Conservation (phyloP, 768 basidiomycete species). For the Agrocybe chaxingu region DNA sequence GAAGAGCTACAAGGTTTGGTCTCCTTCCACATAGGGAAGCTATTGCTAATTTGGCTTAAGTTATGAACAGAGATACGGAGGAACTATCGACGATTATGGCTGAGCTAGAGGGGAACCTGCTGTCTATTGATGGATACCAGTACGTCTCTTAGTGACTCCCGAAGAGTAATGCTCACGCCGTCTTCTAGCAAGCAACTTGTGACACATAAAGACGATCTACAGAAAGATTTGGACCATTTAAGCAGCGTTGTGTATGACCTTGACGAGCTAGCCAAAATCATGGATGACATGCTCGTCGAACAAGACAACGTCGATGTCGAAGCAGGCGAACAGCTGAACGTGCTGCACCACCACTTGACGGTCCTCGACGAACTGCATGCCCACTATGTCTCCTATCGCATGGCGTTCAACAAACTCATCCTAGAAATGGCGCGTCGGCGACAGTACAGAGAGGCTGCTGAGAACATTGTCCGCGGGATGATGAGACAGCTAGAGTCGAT, state of each 20-base stretch:
- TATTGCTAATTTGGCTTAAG: constrained; percentile 29
- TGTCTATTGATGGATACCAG: constrained; percentile 54
- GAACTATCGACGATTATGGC: constrained; percentile 73
- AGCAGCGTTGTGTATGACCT: constrained; percentile 55
- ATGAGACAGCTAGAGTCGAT: constrained; percentile 58
- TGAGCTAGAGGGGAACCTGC: constrained; percentile 62
- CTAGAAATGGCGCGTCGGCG: constrained; percentile 69
- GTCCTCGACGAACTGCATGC: constrained; percentile 63
- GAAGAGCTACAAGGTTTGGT: constrained; percentile 65
- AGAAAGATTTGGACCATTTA: constrained; percentile 49
- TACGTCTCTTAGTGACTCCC: constrained; percentile 30
- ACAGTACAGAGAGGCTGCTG: constrained; percentile 63
- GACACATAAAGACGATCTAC: constrained; percentile 37
- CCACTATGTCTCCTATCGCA: constrained; percentile 66
- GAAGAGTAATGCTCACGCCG: not conserved
- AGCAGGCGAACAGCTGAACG: constrained; percentile 49
- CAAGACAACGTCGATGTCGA: constrained; percentile 69
- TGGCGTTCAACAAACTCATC: constrained; percentile 70
- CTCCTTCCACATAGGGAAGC: not conserved
- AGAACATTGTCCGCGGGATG: constrained; percentile 66
- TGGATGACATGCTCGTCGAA: constrained; percentile 70
- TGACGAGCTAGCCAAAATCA: constrained; percentile 76
- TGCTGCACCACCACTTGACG: constrained; percentile 58
- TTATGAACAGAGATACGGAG: constrained; percentile 78
- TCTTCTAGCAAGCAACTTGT: constrained; percentile 47